Evolutionary conservation across 2,329 filamentous ascomycete species (phyloP).

Genomic region (Calonectria crousiana): DNA sequence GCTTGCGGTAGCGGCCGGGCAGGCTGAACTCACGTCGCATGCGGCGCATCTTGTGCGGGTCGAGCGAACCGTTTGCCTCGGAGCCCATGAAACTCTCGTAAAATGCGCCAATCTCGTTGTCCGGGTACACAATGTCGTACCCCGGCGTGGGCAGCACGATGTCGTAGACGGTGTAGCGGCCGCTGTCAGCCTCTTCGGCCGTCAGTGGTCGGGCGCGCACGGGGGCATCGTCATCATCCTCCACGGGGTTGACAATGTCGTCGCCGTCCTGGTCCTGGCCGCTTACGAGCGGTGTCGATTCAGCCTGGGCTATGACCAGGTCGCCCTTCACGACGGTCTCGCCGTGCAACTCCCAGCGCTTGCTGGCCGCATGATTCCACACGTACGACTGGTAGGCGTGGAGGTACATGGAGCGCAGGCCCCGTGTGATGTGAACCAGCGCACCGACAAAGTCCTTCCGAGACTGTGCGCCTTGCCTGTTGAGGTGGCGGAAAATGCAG

Average conservation of each 20-base stretch:
- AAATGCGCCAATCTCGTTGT: constrained; percentile 84
- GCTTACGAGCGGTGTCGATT: constrained; percentile 52
- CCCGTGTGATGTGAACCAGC: constrained; percentile 82
- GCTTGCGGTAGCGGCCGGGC: constrained; percentile 87
- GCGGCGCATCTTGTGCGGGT: constrained; percentile 89
- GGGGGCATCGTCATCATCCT: constrained; percentile 58
- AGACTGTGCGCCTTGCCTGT: constrained; percentile 58
- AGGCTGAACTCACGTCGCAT: constrained; percentile 89
- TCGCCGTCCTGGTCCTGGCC: constrained; percentile 73
- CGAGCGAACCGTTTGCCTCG: constrained; percentile 80
- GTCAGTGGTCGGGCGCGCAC: constrained; percentile 78
- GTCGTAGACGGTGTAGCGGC: constrained; percentile 85
- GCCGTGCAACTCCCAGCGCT: constrained; percentile 83
- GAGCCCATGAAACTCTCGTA: constrained; percentile 90
- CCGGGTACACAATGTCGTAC: constrained; percentile 88
- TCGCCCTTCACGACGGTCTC: constrained; percentile 84
- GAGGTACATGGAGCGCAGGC: constrained; percentile 91
- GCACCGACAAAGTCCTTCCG: constrained; percentile 84
- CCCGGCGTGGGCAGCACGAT: constrained; percentile 93
- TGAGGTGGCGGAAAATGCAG: constrained; percentile 82
- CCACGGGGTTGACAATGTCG: constrained; percentile 56
- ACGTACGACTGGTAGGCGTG: constrained; percentile 96
- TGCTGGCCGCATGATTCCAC: constrained; percentile 89
- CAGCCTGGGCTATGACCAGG: constrained; percentile 72
- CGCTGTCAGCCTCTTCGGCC: constrained; percentile 81